phyloP scores from a whole-genome alignment of 306 rosid species.

The Cicer pinnatifidum region DNA sequence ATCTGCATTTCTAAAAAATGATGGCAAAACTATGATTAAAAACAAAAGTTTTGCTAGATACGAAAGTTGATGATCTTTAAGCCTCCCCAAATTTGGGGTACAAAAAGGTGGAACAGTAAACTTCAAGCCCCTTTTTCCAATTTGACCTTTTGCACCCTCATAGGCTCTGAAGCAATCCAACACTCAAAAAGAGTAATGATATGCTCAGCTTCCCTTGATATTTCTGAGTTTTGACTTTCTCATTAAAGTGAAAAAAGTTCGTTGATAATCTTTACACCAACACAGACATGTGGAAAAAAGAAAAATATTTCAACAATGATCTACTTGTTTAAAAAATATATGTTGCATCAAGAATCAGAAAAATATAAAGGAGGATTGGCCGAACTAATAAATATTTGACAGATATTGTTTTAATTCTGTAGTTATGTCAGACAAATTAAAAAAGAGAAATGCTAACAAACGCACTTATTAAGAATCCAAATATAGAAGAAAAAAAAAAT shows the following conservation, averaged over 20 bases:
- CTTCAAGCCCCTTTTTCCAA: neutral
- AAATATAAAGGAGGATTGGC: too few relatives aligned
- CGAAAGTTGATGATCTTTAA: neutral
- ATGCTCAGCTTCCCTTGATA: neutral
- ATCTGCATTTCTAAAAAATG: neutral
- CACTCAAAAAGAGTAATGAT: neutral
- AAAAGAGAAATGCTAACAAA: too few relatives aligned
- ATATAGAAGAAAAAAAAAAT: too few relatives aligned
- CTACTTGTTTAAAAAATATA: too few relatives aligned
- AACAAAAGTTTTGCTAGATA: neutral
- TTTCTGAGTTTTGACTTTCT: neutral
- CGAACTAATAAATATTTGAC: too few relatives aligned
- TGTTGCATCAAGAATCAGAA: too few relatives aligned
- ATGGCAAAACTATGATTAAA: neutral
- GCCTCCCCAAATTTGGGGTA: constrained; percentile 12
- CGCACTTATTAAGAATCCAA: too few relatives aligned
- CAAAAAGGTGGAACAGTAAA: neutral
- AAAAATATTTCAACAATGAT: neutral
- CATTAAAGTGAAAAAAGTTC: neutral
- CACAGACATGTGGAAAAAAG: neutral
- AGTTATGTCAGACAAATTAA: too few relatives aligned
- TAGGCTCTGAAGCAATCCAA: neutral
- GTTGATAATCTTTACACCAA: neutral
- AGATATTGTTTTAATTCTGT: too few relatives aligned
- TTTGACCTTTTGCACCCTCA: neutral